Percentiles rank a stretch among this genome's conserved stretches.
Conservation (phyloP, 2,329 filamentous ascomycete species). For the Pseudocercospora vitis region DNA sequence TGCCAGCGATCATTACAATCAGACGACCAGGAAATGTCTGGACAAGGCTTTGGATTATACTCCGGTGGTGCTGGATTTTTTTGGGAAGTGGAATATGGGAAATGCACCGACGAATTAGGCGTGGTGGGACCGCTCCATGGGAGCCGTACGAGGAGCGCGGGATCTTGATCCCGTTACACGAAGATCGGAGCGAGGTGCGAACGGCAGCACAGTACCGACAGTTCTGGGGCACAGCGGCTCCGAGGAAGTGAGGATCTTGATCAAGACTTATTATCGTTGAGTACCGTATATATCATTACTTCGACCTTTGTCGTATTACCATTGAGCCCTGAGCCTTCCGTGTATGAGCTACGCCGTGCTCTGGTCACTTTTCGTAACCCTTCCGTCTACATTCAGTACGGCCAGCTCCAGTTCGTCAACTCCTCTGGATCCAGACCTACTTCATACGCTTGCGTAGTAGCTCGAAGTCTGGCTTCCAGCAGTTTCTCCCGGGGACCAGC, state of each 20-base stretch:
- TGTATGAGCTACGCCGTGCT: not conserved
- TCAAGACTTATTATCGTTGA: not conserved
- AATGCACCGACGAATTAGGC: slow-evolving; percentile 23
- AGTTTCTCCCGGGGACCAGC: slow-evolving; percentile 63
- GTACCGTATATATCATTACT: not conserved
- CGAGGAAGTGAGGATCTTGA: not conserved
- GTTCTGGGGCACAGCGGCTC: too few species aligned
- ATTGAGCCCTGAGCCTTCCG: not conserved
- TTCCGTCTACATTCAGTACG: slow-evolving; percentile 38
- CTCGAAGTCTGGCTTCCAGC: slow-evolving; percentile 63
- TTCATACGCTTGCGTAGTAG: slow-evolving; percentile 66
- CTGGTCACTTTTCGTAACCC: not conserved
- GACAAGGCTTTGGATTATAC: slow-evolving; percentile 30
- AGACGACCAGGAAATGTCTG: slow-evolving; percentile 20
- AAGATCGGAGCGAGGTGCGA: too few species aligned
- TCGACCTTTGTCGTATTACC: not conserved
- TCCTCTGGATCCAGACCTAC: slow-evolving; percentile 67
- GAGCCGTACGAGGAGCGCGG: too few species aligned
- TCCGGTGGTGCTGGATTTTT: slow-evolving; percentile 31
- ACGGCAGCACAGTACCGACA: too few species aligned
- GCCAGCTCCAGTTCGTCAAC: slow-evolving; percentile 68
- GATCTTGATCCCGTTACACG: too few species aligned
- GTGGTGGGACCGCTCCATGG: too few species aligned
- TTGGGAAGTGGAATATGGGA: slow-evolving; percentile 27
- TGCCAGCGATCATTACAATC: slow-evolving; percentile 17